These are phyloP conservation scores for Penicillium dipodomyicola DNA, from an alignment of 495 filamentous ascomycete species.

Conservation along the genomic window DNA sequence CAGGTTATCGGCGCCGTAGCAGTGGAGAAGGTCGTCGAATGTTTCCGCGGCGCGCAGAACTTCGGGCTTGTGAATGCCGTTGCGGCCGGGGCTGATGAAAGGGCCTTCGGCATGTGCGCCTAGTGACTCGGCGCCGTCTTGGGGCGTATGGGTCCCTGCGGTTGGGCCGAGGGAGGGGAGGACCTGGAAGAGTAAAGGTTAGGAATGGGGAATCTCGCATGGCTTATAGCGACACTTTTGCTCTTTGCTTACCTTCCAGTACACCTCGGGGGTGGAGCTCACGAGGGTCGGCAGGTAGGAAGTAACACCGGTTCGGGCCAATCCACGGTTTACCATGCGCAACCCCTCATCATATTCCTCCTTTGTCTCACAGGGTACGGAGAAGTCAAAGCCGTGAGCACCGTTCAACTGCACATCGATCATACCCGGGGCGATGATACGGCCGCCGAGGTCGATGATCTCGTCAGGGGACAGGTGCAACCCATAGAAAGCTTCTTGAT, in stretches of 20 bases:
- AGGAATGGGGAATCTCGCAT: neutral
- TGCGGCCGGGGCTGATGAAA: conserved; percentile 68
- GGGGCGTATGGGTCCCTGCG: conserved; percentile 38
- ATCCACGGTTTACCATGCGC: conserved; percentile 60
- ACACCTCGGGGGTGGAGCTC: conserved; percentile 66
- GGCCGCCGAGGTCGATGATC: conserved; percentile 69
- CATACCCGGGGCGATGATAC: conserved; percentile 75
- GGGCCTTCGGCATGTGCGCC: conserved; percentile 85
- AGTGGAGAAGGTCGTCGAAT: conserved; percentile 58
- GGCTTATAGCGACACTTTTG: neutral
- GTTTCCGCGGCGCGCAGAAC: conserved; percentile 55
- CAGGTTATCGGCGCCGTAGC: conserved; percentile 68
- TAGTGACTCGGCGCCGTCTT: conserved; percentile 73
- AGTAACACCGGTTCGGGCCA: conserved; percentile 76
- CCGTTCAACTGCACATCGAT: conserved; percentile 88
- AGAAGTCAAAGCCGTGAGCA: conserved; percentile 84
- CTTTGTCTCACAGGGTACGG: conserved; percentile 61
- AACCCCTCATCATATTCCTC: conserved; percentile 64
- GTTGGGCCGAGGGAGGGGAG: conserved; percentile 73
- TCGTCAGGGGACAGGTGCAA: conserved; percentile 52
- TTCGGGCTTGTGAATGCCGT: conserved; percentile 68
- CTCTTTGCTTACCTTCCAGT: conserved; percentile 51
- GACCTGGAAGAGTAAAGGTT: conserved; percentile 41
- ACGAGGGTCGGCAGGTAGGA: conserved; percentile 76
- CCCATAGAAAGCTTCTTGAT: conserved; percentile 73